Percentiles rank a stretch among this genome's conserved stretches.
Conservation (phyloP, 179 eudicot species). For the Monotropa hypopitys region DNA sequence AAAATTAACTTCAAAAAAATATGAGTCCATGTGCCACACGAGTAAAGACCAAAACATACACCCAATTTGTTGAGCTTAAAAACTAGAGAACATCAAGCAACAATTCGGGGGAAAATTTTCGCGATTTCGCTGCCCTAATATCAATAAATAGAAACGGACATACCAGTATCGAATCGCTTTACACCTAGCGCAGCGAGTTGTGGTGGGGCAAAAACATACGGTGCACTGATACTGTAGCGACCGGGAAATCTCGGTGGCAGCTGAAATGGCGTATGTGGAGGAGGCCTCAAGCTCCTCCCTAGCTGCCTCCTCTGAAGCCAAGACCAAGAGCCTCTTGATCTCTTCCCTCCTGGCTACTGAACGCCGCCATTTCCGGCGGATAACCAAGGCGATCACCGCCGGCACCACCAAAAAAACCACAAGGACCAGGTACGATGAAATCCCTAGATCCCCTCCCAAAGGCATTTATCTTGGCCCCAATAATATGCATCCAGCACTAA, state of each 20-base stretch:
- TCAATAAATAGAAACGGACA: background rate
- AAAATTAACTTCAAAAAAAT: background rate
- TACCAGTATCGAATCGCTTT: constrained; percentile 75
- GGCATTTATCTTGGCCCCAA: constrained; percentile 44
- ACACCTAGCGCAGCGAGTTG: constrained; percentile 41
- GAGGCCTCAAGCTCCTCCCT: constrained; percentile 56
- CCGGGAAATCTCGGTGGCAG: background rate
- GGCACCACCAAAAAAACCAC: constrained; percentile 10
- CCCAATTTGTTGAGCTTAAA: background rate
- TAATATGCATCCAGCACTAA: constrained; percentile 6
- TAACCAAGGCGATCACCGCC: constrained; percentile 24
- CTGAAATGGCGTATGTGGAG: constrained; percentile 2
- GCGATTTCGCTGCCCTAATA: background rate
- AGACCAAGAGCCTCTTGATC: constrained; percentile 44
- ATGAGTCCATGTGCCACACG: background rate
- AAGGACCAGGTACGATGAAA: constrained; percentile 21
- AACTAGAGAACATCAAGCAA: background rate
- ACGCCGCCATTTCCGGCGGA: constrained; percentile 63
- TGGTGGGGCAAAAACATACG: constrained; percentile 32
- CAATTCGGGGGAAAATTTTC: background rate
- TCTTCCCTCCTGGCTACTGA: constrained; percentile 47
- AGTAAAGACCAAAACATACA: background rate
- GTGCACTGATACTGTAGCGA: constrained; percentile 24
- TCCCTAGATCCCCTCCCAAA: constrained; percentile 56
- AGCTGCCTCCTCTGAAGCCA: constrained; percentile 64